A percentile compares a stretch with the other conserved stretches of the same genome.
These are phyloP conservation scores for Mycena galericulata DNA, from an alignment of 768 basidiomycete genomes.

Conservation along the genomic window DNA sequence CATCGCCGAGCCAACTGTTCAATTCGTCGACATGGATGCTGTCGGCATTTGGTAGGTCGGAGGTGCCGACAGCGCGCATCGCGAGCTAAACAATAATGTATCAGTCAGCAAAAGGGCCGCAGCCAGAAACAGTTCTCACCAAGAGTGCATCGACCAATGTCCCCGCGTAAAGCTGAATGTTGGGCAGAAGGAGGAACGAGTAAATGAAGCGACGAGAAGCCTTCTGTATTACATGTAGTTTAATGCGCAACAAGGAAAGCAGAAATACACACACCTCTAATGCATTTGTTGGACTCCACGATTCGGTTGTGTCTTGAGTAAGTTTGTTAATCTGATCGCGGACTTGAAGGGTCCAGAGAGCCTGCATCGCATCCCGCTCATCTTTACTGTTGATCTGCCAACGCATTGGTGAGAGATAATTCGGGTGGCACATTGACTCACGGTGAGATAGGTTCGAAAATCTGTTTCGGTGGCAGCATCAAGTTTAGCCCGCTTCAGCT, in stretches of 20 bases:
- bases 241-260: not conserved
- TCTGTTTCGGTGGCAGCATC: slow-evolving; percentile 3
- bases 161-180: slow-evolving; percentile 17
- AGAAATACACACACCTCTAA: slow-evolving; percentile 12
- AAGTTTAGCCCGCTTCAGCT: slow-evolving; percentile 17
- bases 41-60: slow-evolving; percentile 5
- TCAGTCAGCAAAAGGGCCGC: not conserved
- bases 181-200: slow-evolving; percentile 16
- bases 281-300: slow-evolving; percentile 9
- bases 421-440: not conserved
- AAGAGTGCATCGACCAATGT: slow-evolving; percentile 8
- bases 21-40: slow-evolving; percentile 10
- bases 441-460: slow-evolving; percentile 13
- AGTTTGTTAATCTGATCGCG: slow-evolving; percentile 12
- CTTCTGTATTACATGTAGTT: not conserved
- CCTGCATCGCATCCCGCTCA: not conserved
- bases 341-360: slow-evolving; percentile 11
- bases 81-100: not conserved
- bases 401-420: not conserved
- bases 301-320: slow-evolving; percentile 3
- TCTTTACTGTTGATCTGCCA: slow-evolving; percentile 11
- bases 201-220: slow-evolving; percentile 12
- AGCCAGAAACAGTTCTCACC: not conserved
- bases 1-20: not conserved
- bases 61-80: slow-evolving; percentile 3